Evolutionary conservation across 1,284 basidiomycete genomes (phyloP), one percentile per base, ranked within the genome.

Genomic region (Apiotrichum montevideense): DNA sequence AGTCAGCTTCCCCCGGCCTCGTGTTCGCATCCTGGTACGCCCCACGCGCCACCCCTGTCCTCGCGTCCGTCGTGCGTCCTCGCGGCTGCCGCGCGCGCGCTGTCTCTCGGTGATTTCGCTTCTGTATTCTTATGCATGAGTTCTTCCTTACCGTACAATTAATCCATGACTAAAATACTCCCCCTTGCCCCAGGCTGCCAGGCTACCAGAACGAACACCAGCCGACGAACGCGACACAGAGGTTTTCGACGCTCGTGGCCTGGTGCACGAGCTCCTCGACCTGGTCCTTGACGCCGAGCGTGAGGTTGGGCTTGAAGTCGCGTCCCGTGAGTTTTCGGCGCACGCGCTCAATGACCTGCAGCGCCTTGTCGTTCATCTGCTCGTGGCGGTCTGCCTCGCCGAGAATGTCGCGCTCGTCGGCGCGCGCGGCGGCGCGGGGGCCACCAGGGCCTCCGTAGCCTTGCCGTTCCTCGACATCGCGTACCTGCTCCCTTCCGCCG

Each of bases 191-290:
- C 29, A 29, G 29, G 29, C 29, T 29, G 29, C 29, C 29, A 29
- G 29, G 29, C 37, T 39, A 39, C 37, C 41, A 60, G 48, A 54
- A 55, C 6, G 35, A 21, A 62, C 67, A 90, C 94, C 93, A 96
- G 73, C 93, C 93, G 61, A 92, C 90, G 79, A 96, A 98, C 67
- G 90, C 92, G 70, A 94, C 91, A 74, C 91, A 95, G 3, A 97
- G 83, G 73, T 96, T 95, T 76, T 96, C 92, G 47, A 95, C 79
- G 10, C 87, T 87, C 6, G 88, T 95, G 6, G 93, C 90, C 73
- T 96, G 90, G 59, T 85, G 81, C 63, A 97, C 96, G 52, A 98
- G 80, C 71, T 88, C 88, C 70, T 93, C 89, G 21, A 95, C 91
- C 74, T 97, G 93, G 15, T 81, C 82, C 47, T 82, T 79, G 32